Evolutionary conservation across 495 filamentous ascomycete species (phyloP).

Genomic region (Cryomyces antarcticus): DNA sequence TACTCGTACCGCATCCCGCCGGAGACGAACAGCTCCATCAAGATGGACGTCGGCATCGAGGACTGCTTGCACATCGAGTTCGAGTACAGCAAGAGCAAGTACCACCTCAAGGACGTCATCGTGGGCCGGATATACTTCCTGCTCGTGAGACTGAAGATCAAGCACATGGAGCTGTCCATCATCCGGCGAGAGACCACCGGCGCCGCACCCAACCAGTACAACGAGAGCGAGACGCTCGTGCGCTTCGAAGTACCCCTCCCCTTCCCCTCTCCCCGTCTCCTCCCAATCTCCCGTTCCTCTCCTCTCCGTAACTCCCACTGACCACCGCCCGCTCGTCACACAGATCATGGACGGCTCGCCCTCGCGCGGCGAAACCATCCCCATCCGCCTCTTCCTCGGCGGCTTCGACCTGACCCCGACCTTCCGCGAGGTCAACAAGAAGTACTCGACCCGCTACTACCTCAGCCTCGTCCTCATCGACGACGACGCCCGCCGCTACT

Average conservation of each 20-base stretch:
- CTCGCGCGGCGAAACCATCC: conserved; percentile 74
- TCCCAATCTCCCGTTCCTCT: too few relatives aligned
- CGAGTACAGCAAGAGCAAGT: conserved; percentile 97
- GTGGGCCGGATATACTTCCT: conserved; percentile 98
- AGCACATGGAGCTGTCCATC: conserved; percentile 98
- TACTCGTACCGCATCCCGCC: conserved; percentile 97
- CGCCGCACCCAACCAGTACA: conserved; percentile 98
- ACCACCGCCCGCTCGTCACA: not conserved
- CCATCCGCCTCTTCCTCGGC: conserved; percentile 90
- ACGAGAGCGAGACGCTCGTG: conserved; percentile 96
- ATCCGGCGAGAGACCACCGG: conserved; percentile 94
- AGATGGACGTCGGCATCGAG: conserved; percentile 99
- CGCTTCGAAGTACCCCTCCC: conserved; percentile 51
- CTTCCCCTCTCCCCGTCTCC: too few relatives aligned
- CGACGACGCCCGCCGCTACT: conserved; percentile 84
- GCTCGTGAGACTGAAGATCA: conserved; percentile 94
- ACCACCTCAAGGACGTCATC: conserved; percentile 98
- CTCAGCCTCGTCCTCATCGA: conserved; percentile 62
- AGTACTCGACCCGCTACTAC: conserved; percentile 96
- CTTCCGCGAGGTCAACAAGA: conserved; percentile 99
- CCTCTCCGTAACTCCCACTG: not conserved
- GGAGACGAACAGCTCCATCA: conserved; percentile 94
- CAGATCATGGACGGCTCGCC: conserved; percentile 99
- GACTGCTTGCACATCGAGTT: conserved; percentile 99
- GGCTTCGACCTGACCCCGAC: conserved; percentile 96